Percentiles rank a stretch among this genome's conserved stretches.
Evolutionary conservation across 2,329 filamentous ascomycete genomes (phyloP).

Genomic region (Epichloe amarillans): DNA sequence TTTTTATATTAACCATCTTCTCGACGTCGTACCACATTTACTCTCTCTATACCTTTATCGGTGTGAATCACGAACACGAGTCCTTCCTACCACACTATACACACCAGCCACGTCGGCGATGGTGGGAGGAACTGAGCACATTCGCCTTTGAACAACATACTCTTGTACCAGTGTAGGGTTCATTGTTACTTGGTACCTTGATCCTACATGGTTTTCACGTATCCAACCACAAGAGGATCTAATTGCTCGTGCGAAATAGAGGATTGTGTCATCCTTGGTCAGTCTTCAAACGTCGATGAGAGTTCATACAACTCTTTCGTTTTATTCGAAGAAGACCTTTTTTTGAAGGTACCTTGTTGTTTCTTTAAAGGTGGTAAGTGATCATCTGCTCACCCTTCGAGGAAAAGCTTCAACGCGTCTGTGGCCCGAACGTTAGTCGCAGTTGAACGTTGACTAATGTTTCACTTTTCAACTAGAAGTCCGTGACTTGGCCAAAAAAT

Average conservation of each 20-base stretch:
- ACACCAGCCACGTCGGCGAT: conserved; percentile 1
- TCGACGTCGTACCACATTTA: conserved; percentile 4
- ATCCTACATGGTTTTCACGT: background rate
- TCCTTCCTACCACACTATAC: conserved; percentile 3
- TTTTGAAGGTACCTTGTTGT: background rate
- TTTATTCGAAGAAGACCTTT: background rate
- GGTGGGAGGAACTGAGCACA: background rate
- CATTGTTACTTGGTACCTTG: conserved; percentile 1
- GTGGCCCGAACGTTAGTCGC: background rate
- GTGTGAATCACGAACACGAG: conserved; percentile 5
- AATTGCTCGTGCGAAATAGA: background rate
- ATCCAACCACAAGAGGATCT: background rate
- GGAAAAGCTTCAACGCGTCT: background rate
- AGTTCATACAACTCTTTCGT: background rate
- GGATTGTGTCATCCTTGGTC: background rate
- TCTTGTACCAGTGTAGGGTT: background rate
- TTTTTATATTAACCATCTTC: background rate
- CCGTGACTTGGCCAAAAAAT: background rate
- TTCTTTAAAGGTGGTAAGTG: background rate
- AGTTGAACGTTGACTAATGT: background rate
- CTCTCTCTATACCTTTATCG: background rate
- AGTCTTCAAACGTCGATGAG: background rate
- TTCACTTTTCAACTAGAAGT: background rate
- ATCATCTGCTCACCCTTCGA: background rate
- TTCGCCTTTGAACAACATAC: background rate